Evolutionary conservation across 148 eudicot species (phyloP).

Genomic region (Pharnaceum exiguum): DNA sequence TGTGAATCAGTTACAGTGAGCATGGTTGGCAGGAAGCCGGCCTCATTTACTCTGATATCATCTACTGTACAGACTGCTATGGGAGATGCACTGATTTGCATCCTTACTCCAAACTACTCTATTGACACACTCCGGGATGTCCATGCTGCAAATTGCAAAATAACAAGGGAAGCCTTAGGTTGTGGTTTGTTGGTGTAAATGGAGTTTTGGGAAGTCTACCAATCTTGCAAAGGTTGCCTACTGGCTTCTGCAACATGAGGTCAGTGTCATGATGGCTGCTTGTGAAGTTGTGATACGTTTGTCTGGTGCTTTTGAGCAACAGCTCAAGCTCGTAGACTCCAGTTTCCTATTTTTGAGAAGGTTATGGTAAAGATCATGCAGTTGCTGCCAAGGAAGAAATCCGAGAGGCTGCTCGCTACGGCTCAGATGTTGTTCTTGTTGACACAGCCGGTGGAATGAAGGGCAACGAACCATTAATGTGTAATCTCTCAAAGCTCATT

Average conservation of each 20-base stretch:
- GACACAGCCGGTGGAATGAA: slow-evolving; percentile 99
- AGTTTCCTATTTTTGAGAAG: slow-evolving; percentile 98
- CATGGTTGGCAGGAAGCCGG: slow-evolving; percentile 86
- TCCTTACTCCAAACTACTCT: slow-evolving; percentile 90
- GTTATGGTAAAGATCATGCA: slow-evolving; percentile 98
- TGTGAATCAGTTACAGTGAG: slow-evolving; percentile 94
- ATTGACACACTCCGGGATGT: slow-evolving; percentile 98
- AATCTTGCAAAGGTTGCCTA: slow-evolving; percentile 99
- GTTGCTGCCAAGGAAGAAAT: slow-evolving; percentile 97
- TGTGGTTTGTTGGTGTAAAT: slow-evolving; percentile 97
- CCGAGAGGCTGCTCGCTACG: slow-evolving; percentile 81
- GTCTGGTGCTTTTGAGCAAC: slow-evolving; percentile 99
- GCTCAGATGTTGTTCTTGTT: slow-evolving; percentile 97
- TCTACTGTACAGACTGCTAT: slow-evolving; percentile 92
- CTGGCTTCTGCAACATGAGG: slow-evolving; percentile 88
- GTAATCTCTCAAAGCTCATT: slow-evolving; percentile 88
- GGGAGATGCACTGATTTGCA: slow-evolving; percentile 98
- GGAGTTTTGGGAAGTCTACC: slow-evolving; percentile 99
- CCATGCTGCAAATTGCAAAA: slow-evolving; percentile 94
- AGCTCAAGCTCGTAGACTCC: slow-evolving; percentile 95
- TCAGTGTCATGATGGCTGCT: slow-evolving; percentile 99
- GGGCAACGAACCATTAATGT: slow-evolving; percentile 98
- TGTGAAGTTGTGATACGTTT: slow-evolving; percentile 98
- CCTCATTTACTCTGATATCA: slow-evolving; percentile 81
- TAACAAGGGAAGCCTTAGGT: slow-evolving; percentile 94